Evolutionary conservation across 2,329 filamentous ascomycete species (phyloP).

Genomic region (Alternaria gansuensis): DNA sequence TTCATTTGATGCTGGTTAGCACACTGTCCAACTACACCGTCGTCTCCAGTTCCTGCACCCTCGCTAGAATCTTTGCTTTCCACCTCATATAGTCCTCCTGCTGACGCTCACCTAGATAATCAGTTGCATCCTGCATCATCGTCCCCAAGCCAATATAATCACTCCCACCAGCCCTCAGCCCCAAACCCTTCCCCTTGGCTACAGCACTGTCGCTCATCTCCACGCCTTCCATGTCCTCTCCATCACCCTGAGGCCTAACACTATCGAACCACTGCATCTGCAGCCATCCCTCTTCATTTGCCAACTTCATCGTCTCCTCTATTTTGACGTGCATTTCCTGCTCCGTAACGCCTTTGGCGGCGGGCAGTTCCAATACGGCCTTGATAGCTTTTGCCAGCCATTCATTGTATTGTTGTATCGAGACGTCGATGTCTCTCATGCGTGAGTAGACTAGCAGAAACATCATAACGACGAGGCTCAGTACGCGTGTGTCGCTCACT

Average conservation of each 20-base stretch:
- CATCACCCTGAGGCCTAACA: conserved; percentile 50
- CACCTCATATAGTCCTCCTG: conserved; percentile 69
- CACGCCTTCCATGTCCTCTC: conserved; percentile 41
- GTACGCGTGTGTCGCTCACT: conserved; percentile 32
- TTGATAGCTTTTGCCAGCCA: conserved; percentile 59
- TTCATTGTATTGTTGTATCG: conserved; percentile 44
- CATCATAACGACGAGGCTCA: conserved; percentile 66
- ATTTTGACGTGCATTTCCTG: conserved; percentile 54
- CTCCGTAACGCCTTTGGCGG: conserved; percentile 59
- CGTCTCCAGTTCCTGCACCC: conserved; percentile 62
- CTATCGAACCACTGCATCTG: conserved; percentile 67
- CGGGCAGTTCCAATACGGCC: conserved; percentile 59
- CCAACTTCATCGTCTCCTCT: conserved; percentile 45
- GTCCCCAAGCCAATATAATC: conserved; percentile 62
- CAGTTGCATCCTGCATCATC: conserved; percentile 79
- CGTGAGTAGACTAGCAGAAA: conserved; percentile 68
- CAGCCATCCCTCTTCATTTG: conserved; percentile 55
- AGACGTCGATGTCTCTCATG: conserved; percentile 43
- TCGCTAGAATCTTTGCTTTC: conserved; percentile 68
- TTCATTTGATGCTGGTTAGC: too few relatives aligned
- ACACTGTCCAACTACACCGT: not conserved
- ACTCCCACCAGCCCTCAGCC: conserved; percentile 56
- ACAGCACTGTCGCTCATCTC: conserved; percentile 33
- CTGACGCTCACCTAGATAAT: conserved; percentile 72
- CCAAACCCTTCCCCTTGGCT: conserved; percentile 51